These are phyloP conservation scores for Aciculosporium take DNA, from an alignment of 2,329 filamentous ascomycete genomes.

Conservation along the genomic window DNA sequence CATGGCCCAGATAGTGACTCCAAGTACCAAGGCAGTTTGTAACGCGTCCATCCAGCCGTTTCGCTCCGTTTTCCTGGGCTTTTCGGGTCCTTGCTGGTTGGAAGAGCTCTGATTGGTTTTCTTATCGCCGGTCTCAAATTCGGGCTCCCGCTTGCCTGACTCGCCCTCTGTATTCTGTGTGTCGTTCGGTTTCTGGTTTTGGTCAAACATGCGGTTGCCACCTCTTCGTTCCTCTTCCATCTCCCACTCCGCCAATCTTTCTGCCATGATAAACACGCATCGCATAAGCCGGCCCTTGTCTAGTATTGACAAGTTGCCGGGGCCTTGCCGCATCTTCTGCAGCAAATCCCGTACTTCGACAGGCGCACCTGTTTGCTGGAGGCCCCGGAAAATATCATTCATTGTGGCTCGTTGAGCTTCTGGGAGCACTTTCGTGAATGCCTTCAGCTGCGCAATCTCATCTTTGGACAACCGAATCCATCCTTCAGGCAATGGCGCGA, in stretches of 20 bases:
- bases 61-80: slow-evolving; percentile 20
- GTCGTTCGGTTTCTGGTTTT: slow-evolving; percentile 12
- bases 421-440: slow-evolving; percentile 48
- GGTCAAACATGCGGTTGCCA: slow-evolving; percentile 11
- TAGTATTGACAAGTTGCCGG: slow-evolving; percentile 35
- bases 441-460: slow-evolving; percentile 38
- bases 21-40: slow-evolving; percentile 25
- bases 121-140: slow-evolving; percentile 8
- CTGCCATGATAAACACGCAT: slow-evolving; percentile 22
- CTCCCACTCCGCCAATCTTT: slow-evolving; percentile 20
- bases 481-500: slow-evolving; percentile 26
- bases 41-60: slow-evolving; percentile 23
- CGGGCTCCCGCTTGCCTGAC: slow-evolving; percentile 9
- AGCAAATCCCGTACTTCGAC: slow-evolving; percentile 47
- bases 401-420: slow-evolving; percentile 45
- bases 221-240: slow-evolving; percentile 9
- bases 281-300: slow-evolving; percentile 25
- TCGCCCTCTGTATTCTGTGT: slow-evolving; percentile 8
- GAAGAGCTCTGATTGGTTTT: slow-evolving; percentile 11
- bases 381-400: slow-evolving; percentile 42
- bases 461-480: slow-evolving; percentile 32
- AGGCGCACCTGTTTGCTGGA: slow-evolving; percentile 58
- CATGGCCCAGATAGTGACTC: slow-evolving; percentile 40
- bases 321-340: slow-evolving; percentile 36
- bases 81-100: slow-evolving; percentile 17